Evolutionary conservation across 2,329 filamentous ascomycete genomes (phyloP).

Genomic region (Diplodia scrobiculata): DNA sequence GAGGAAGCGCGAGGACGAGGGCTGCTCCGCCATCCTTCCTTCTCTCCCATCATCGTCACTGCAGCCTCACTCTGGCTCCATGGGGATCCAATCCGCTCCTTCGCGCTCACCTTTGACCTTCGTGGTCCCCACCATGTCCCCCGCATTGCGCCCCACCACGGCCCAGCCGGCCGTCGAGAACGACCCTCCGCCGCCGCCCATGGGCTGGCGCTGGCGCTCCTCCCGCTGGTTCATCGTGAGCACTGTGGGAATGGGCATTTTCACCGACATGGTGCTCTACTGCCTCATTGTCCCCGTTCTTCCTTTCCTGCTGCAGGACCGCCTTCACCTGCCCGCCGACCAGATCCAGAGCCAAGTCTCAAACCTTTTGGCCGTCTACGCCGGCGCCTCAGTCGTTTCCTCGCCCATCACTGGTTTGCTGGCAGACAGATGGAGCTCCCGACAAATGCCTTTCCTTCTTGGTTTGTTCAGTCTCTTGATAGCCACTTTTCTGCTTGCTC

Average conservation of each 20-base stretch:
- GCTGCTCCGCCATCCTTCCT: not conserved
- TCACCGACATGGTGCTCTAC: slow-evolving; percentile 63
- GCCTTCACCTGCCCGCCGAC: slow-evolving; percentile 52
- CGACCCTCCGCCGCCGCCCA: slow-evolving; percentile 17
- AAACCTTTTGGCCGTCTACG: slow-evolving; percentile 57
- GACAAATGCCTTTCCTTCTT: slow-evolving; percentile 60
- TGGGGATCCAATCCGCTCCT: slow-evolving; percentile 28
- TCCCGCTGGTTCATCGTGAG: slow-evolving; percentile 61
- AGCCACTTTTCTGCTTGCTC: slow-evolving; percentile 59
- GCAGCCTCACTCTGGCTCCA: not conserved
- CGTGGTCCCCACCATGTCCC: slow-evolving; percentile 26
- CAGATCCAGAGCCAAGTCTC: slow-evolving; percentile 58
- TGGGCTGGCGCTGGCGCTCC: slow-evolving; percentile 57
- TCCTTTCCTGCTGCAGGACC: slow-evolving; percentile 59
- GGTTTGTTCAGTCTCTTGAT: slow-evolving; percentile 57
- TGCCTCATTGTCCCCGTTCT: slow-evolving; percentile 61
- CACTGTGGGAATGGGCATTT: slow-evolving; percentile 59
- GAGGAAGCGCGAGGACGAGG: not conserved
- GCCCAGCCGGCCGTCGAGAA: not conserved
- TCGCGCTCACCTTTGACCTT: slow-evolving; percentile 22
- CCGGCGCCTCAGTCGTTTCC: slow-evolving; percentile 55
- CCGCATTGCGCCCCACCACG: slow-evolving; percentile 24
- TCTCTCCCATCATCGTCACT: not conserved
- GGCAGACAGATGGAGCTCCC: slow-evolving; percentile 55
- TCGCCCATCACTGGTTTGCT: slow-evolving; percentile 58